phyloP scores from a whole-genome alignment of 2,329 filamentous ascomycete genomes.

The Stemphylium vesicarium region DNA sequence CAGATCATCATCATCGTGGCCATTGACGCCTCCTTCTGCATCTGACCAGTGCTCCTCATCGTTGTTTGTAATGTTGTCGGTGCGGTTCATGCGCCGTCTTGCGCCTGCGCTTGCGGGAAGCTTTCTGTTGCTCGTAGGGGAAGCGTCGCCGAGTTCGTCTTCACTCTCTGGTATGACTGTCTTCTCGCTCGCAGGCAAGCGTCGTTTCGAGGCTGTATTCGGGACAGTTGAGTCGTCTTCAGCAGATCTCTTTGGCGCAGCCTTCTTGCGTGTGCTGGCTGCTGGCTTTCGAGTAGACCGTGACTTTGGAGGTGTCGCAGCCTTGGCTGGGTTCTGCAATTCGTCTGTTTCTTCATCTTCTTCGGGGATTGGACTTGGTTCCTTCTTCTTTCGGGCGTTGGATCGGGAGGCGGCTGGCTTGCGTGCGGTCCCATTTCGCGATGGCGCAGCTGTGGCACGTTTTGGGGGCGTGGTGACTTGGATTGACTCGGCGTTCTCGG shows the following conservation, averaged over 20 bases:
- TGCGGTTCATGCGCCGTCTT: conserved; percentile 33
- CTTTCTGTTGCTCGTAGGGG: conserved; percentile 21
- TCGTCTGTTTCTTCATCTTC: conserved; percentile 15
- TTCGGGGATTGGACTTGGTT: conserved; percentile 8
- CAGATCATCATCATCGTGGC: conserved; percentile 28
- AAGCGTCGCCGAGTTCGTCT: conserved; percentile 26
- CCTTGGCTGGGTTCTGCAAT: conserved; percentile 5
- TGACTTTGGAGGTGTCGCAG: conserved; percentile 11
- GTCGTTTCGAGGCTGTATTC: conserved; percentile 27
- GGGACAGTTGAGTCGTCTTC: conserved; percentile 18
- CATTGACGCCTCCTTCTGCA: conserved; percentile 13
- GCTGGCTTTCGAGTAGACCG: conserved; percentile 15
- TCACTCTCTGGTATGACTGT: conserved; percentile 25
- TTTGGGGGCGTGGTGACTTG: conserved; percentile 22
- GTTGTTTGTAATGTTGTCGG: conserved; percentile 36
- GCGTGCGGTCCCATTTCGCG: conserved; percentile 21
- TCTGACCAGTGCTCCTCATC: conserved; percentile 26
- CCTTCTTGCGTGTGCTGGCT: conserved; percentile 13
- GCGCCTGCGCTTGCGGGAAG: conserved; percentile 16
- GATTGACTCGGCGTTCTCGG: conserved; percentile 9
- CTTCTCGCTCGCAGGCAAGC: conserved; percentile 11
- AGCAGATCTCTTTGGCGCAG: not conserved
- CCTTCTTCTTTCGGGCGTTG: conserved; percentile 19
- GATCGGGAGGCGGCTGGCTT: conserved; percentile 19
- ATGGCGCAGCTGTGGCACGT: conserved; percentile 11